A percentile compares a stretch with the other conserved stretches of the same genome.
phyloP scores from a whole-genome alignment of 768 basidiomycete species.

The Leccinellum albellum region DNA sequence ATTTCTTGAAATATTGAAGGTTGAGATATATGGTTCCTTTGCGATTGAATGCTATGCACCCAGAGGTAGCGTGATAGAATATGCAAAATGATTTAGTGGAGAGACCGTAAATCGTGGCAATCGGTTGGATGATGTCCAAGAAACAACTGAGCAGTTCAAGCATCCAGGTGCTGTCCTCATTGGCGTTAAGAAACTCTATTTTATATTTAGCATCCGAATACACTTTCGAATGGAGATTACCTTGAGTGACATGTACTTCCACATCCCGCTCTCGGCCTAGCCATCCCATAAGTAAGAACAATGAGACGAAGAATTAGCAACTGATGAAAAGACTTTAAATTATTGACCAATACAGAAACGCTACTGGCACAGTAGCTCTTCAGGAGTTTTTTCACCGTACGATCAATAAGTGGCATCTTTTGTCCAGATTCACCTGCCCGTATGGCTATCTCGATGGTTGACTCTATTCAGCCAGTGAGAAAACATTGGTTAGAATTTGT shows the following conservation, averaged over 20 bases:
- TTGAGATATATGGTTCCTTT: slow-evolving; percentile 83
- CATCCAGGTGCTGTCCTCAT: slow-evolving; percentile 47
- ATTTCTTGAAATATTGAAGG: slow-evolving; percentile 73
- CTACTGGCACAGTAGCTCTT: slow-evolving; percentile 81
- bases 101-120: slow-evolving; percentile 69
- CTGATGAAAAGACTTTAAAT: slow-evolving; percentile 55
- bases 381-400: slow-evolving; percentile 55
- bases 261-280: slow-evolving; percentile 52
- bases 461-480: background rate
- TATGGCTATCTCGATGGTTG: background rate
- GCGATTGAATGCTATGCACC: slow-evolving; percentile 90
- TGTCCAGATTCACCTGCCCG: background rate
- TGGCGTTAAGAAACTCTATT: slow-evolving; percentile 51
- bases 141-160: slow-evolving; percentile 59
- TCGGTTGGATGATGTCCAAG: slow-evolving; percentile 56
- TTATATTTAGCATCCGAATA: background rate
- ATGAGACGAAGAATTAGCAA: background rate
- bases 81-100: slow-evolving; percentile 69
- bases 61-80: slow-evolving; percentile 69
- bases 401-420: slow-evolving; percentile 33
- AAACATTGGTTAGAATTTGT: background rate
- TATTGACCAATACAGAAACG: slow-evolving; percentile 53
- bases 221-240: slow-evolving; percentile 29
- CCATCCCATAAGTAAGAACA: background rate
- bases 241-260: slow-evolving; percentile 57